Percentiles rank a stretch among this genome's conserved stretches.
Evolutionary conservation across 2,329 filamentous ascomycete species (phyloP).

Genomic region (Venturia carpophila): DNA sequence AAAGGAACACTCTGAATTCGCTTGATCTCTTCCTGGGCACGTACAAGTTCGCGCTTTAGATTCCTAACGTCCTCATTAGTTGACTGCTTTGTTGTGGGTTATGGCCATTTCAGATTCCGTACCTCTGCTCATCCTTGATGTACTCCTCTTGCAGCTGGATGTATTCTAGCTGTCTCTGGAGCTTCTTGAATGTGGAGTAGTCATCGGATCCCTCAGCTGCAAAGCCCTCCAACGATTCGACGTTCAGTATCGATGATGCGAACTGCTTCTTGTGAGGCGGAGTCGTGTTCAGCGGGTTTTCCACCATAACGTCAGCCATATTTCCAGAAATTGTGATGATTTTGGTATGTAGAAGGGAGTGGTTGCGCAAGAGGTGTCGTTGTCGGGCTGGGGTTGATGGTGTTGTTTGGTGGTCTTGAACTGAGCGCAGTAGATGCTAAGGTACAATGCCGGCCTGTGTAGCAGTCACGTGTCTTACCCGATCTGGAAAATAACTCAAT

Average conservation of each 20-base stretch:
- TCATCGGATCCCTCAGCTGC: constrained; percentile 78
- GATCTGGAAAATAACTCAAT: neutral
- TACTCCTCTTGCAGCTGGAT: constrained; percentile 93
- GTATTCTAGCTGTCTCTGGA: constrained; percentile 92
- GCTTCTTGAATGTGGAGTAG: constrained; percentile 91
- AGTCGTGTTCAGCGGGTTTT: constrained; percentile 66
- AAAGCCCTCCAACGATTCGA: constrained; percentile 82
- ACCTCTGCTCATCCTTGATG: constrained; percentile 99
- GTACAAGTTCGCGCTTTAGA: constrained; percentile 91
- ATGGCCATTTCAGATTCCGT: constrained; percentile 22
- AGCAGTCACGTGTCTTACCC: neutral
- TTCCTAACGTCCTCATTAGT: constrained; percentile 49
- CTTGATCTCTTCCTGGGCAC: constrained; percentile 99
- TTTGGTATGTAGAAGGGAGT: neutral
- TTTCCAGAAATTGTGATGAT: constrained; percentile 17
- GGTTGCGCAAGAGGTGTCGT: neutral
- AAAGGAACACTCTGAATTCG: constrained; percentile 96
- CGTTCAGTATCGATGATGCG: constrained; percentile 74
- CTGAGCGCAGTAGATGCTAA: too few species aligned
- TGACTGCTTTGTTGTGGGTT: neutral
- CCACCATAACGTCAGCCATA: constrained; percentile 85
- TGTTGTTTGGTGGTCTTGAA: neutral
- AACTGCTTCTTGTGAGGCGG: constrained; percentile 74
- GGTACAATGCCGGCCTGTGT: too few species aligned
- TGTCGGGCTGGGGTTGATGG: neutral